Evolutionary conservation across 139 green algal species (phyloP), one percentile per base, ranked within the genome.

Genomic region (Chlorella sorokiniana): DNA sequence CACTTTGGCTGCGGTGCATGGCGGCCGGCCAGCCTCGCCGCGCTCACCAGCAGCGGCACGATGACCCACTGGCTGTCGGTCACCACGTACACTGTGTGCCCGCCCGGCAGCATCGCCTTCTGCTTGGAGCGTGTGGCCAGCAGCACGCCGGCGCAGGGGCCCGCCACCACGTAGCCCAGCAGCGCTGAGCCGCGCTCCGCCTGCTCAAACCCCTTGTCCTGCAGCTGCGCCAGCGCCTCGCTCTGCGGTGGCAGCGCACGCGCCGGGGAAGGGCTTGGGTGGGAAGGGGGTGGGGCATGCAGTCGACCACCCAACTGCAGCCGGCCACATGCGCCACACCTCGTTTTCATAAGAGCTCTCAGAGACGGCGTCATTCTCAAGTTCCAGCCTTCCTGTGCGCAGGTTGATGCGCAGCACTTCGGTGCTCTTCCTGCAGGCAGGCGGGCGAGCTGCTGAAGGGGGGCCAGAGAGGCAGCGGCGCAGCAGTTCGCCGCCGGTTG

Each of bases 11-110:
- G 16, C 14, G 14, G 16, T 59, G 48, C 48, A 59, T 16, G 16
- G 48, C 48, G 48, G 48, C 48, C 48, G 11, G 14, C 48, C 48
- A 11, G 48, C 14, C 48, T 11, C 48, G 48, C 48, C 71, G 71
- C 31, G 11, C 80, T 40, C 51, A 96, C 90, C 84, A 94, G 86
- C 45, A 96, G 84, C 29, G 92, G 90, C 10, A 98, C 86, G 16
- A 89, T 87, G 52, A 94, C 63, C 96, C 96, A 99, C 22, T 88
- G 84, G 68, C 83, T 90, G 52, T 95, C 92, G 10, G 88, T 88
- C 4, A 99, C 91, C 0, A 91, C 92, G 67, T 94, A 91, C 37
- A 99, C 89, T 37, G 90, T 79, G 82, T 99, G 95, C 16, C 93
- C 93, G 14, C 96, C 96, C 8, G 96, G 96, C 31, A 99, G 89